Evolutionary conservation across 306 rosid genomes (phyloP).

Genomic region (Delonix regia): DNA sequence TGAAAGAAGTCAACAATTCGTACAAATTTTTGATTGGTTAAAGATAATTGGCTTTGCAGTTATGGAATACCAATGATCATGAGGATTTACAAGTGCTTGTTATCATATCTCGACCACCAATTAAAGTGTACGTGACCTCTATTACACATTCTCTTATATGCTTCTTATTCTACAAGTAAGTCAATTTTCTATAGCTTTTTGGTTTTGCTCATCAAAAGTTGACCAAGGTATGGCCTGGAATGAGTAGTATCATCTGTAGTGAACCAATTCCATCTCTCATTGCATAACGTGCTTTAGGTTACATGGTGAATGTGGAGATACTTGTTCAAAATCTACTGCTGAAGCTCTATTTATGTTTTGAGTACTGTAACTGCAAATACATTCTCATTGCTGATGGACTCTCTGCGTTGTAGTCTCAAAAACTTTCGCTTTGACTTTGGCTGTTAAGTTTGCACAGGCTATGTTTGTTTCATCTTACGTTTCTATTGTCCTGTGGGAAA

Average conservation of each 20-base stretch:
- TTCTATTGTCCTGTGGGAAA: not conserved
- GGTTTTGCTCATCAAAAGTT: not conserved
- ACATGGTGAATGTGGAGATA: conserved; percentile 8
- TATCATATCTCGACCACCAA: conserved; percentile 83
- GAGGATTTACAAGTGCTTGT: conserved; percentile 88
- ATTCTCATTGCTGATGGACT: conserved; percentile 1
- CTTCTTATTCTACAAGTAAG: conserved; percentile 4
- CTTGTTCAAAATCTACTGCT: conserved; percentile 9
- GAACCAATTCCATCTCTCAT: not conserved
- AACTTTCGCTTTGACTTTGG: not conserved
- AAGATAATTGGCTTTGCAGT: conserved; percentile 53
- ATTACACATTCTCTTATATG: conserved; percentile 30
- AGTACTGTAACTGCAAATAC: not conserved
- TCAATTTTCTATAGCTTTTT: not conserved
- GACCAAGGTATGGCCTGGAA: not conserved
- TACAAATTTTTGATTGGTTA: conserved; percentile 26
- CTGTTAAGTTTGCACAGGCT: not conserved
- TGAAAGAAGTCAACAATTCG: not conserved
- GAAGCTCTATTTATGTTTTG: conserved; percentile 14
- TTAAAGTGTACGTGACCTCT: conserved; percentile 72
- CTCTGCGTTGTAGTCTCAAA: not conserved
- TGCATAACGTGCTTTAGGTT: not conserved
- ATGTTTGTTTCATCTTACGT: not conserved
- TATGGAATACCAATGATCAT: conserved; percentile 71
- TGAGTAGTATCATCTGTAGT: not conserved